phyloP scores from a whole-genome alignment of 2,329 filamentous ascomycete genomes.

The Chrysoporthe puriensis region DNA sequence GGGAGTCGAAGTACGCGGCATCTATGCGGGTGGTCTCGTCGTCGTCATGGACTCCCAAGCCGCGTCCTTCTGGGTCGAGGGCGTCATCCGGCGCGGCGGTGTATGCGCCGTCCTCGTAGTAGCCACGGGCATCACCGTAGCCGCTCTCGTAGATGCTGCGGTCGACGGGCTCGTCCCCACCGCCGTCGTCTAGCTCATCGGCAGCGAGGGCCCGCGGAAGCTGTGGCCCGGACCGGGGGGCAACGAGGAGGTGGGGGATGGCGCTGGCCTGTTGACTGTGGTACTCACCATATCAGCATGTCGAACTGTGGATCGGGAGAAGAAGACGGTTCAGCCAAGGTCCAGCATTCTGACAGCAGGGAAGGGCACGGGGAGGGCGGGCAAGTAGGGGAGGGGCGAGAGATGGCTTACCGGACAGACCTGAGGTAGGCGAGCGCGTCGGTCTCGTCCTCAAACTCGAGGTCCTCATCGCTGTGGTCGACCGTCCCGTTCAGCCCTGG shows the following conservation, averaged over 20 bases:
- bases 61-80: conserved; percentile 32
- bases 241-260: conserved; percentile 73
- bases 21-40: conserved; percentile 50
- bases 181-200: conserved; percentile 37
- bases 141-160: conserved; percentile 53
- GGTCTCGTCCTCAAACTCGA: conserved; percentile 68
- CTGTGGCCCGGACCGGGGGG: conserved; percentile 59
- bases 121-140: conserved; percentile 61
- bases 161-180: conserved; percentile 39
- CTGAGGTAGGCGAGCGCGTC: conserved; percentile 73
- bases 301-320: conserved; percentile 13
- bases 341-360: conserved; percentile 28
- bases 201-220: conserved; percentile 46
- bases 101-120: conserved; percentile 80
- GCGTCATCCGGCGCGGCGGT: conserved; percentile 55
- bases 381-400: background rate
- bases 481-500: conserved; percentile 60
- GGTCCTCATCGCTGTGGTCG: conserved; percentile 55
- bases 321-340: conserved; percentile 23
- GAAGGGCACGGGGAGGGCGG: conserved; percentile 34
- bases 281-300: conserved; percentile 57
- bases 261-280: conserved; percentile 73
- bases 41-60: conserved; percentile 34
- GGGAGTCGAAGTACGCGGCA: conserved; percentile 68
- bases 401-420: conserved; percentile 66